Percentiles rank a stretch among this genome's conserved stretches.
Conservation (phyloP, 306 rosid species). For the Cucumis melo region DNA sequence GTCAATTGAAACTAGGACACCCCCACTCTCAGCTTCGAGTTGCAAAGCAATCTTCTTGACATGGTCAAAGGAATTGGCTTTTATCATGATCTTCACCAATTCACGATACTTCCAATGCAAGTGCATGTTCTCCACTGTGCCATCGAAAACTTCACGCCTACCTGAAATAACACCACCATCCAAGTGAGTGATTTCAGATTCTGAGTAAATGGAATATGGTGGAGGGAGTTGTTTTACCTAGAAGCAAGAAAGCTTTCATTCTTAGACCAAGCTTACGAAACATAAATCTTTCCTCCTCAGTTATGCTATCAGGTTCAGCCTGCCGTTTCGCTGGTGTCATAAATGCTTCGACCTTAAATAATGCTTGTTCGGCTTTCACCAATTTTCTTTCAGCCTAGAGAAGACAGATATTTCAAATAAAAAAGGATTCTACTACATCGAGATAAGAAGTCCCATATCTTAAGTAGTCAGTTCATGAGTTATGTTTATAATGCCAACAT, state of each 20-base stretch:
- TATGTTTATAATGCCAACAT: not conserved
- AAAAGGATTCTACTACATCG: not conserved
- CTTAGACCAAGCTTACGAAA: constrained; percentile 91
- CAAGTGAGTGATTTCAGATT: constrained; percentile 12
- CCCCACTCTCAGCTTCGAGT: constrained; percentile 97
- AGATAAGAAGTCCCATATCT: not conserved
- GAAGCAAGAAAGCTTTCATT: constrained; percentile 96
- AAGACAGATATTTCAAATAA: constrained; percentile 17
- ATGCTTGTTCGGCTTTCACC: constrained; percentile 60
- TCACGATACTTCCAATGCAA: constrained; percentile 97
- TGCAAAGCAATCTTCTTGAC: constrained; percentile 75
- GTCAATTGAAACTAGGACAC: constrained; percentile 84
- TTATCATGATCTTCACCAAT: constrained; percentile 68
- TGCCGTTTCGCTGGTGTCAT: constrained; percentile 52
- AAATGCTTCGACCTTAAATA: constrained; percentile 58
- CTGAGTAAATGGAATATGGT: not conserved
- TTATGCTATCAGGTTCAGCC: constrained; percentile 77
- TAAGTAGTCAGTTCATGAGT: not conserved
- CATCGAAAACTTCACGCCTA: constrained; percentile 94
- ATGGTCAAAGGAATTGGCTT: constrained; percentile 68
- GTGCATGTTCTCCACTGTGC: constrained; percentile 97
- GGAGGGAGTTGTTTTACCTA: constrained; percentile 43
- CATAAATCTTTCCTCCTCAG: constrained; percentile 98
- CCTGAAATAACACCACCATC: constrained; percentile 40
- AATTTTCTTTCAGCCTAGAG: constrained; percentile 67